Percentiles rank a stretch among this genome's conserved stretches.
These are phyloP conservation scores for Eucalyptus erythrocorys DNA, from an alignment of 345 rosid species.

Conservation along the genomic window DNA sequence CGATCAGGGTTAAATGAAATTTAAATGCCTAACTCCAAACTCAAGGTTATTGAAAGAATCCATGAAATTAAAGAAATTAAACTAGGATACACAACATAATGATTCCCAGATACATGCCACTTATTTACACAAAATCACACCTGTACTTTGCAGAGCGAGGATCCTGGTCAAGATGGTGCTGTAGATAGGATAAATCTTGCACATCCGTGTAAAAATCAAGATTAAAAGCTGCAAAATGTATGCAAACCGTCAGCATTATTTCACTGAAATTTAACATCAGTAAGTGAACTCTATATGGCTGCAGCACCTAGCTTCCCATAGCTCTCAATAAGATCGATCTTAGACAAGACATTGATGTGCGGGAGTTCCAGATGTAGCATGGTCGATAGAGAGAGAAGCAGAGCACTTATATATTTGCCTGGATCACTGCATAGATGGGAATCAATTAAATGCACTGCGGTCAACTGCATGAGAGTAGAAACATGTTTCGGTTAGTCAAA, in stretches of 20 bases:
- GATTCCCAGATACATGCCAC: background rate
- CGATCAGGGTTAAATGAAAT: background rate
- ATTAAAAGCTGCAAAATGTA: conserved; percentile 53
- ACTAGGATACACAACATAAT: background rate
- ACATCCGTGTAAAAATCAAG: conserved; percentile 84
- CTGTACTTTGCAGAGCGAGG: conserved; percentile 87
- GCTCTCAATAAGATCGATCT: conserved; percentile 82
- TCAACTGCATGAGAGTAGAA: conserved; percentile 44
- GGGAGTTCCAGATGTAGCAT: conserved; percentile 96
- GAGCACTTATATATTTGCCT: conserved; percentile 72
- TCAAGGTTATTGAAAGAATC: background rate
- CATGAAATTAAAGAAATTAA: background rate
- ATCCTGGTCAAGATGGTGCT: conserved; percentile 52
- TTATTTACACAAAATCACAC: conserved; percentile 10
- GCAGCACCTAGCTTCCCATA: conserved; percentile 77
- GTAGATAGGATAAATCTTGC: conserved; percentile 79
- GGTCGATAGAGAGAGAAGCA: conserved; percentile 75
- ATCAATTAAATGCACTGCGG: conserved; percentile 81
- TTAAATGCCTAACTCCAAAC: background rate
- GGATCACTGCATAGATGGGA: conserved; percentile 85
- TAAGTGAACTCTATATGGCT: background rate
- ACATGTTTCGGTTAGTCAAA: background rate
- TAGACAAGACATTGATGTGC: conserved; percentile 80
- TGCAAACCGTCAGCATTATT: background rate
- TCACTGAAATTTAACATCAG: background rate